Evolutionary conservation across 108 stramenopile genomes (phyloP), one percentile per base, ranked within the genome.

Genomic region (Cyclostephanos tholiformis): DNA sequence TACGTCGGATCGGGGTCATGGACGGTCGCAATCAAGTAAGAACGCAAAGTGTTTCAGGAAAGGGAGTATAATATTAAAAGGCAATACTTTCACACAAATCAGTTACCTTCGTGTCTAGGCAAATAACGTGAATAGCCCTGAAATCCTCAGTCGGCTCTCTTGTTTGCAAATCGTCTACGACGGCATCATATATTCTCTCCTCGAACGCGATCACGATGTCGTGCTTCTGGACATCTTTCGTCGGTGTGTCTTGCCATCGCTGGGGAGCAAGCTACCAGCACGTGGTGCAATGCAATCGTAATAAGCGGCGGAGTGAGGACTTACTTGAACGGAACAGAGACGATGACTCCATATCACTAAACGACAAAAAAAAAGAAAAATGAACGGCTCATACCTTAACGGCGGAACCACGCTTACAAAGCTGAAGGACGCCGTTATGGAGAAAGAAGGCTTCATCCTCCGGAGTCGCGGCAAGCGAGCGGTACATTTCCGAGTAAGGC

Each of bases 141-240:
- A 94, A 96, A 71, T 90, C 87, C 69, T 94, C 91, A 0, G 92
- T 94, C 12, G 93, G 93, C 72, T 96, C 92, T 75, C 95, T 81
- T 6, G 88, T 80, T 82, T 96, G 95, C 62, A 96, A 86, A 78
- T 96, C 95, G 59, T 96, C 95, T 16, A 96, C 76, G 19, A 96
- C 95, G 13, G 95, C 95, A 80, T 96, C 95, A 79, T 87, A 96
- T 58, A 96, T 96, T 66, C 95, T 82, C 72, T 96, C 95, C 69
- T 96, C 95, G 72, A 96, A 96, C 19, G 89, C 89, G 71, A 96
- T 92, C 14, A 93, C 91, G 50, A 96, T 91, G 69, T 94, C 90
- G 69, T 96, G 95, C 25, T 86, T 71, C 20, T 82, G 68, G 39
- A 94, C 66, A 25, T 72, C 81, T 14, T 76, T 63, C 1, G 88